phyloP scores from a whole-genome alignment of 306 rosid genomes.

The Fagus crenata region DNA sequence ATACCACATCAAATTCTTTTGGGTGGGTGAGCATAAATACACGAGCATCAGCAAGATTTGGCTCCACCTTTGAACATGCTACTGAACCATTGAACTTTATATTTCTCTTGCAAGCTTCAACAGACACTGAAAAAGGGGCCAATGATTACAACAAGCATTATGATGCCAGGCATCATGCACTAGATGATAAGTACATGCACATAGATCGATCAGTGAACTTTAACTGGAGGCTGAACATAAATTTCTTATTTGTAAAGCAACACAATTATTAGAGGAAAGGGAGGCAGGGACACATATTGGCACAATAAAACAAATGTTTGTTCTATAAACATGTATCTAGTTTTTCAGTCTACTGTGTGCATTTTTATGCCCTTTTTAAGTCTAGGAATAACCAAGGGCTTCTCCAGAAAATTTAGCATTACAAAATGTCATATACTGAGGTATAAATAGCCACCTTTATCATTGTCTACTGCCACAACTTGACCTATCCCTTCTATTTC shows the following conservation, averaged over 20 bases:
- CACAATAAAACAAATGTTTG: background rate
- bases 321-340: background rate
- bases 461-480: constrained; percentile 95
- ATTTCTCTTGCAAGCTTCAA: constrained; percentile 93
- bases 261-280: background rate
- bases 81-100: constrained; percentile 96
- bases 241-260: background rate
- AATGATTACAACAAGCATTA: constrained; percentile 8
- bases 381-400: background rate
- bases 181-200: background rate
- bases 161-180: constrained; percentile 26
- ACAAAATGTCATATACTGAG: background rate
- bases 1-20: constrained; percentile 90
- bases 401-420: constrained; percentile 11
- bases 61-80: constrained; percentile 81
- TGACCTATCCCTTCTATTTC: constrained; percentile 90
- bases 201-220: background rate
- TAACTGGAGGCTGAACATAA: background rate
- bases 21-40: constrained; percentile 93
- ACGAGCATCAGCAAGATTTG: constrained; percentile 95
- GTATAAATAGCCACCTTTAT: constrained; percentile 57
- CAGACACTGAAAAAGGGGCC: constrained; percentile 57
- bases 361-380: background rate
- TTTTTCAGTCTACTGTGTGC: background rate
- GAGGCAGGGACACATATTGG: too few relatives aligned